phyloP scores from a whole-genome alignment of 345 rosid genomes.

The Corchorus capsularis region DNA sequence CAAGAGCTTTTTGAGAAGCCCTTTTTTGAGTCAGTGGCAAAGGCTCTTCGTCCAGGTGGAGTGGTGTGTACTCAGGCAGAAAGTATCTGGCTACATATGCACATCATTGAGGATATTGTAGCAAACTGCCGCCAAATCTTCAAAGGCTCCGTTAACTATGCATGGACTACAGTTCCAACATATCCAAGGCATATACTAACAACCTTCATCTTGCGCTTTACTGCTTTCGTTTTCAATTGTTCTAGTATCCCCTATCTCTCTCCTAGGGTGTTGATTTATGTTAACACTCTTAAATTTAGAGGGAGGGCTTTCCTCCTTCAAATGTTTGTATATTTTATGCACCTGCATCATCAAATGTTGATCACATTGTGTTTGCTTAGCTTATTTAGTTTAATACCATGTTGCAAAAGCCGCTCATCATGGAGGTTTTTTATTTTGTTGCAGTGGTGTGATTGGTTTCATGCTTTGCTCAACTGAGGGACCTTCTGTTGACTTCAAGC shows the following conservation, averaged over 20 bases:
- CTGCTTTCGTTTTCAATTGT: background rate
- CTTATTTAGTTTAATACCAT: background rate
- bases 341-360: background rate
- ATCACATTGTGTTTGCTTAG: background rate
- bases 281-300: background rate
- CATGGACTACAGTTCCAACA: slow-evolving; percentile 98
- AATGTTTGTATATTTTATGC: background rate
- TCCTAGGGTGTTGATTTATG: background rate
- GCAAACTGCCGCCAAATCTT: slow-evolving; percentile 83
- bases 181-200: slow-evolving; percentile 69
- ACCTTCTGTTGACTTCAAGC: slow-evolving; percentile 83
- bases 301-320: background rate
- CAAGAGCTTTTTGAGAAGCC: slow-evolving; percentile 97
- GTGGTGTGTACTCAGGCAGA: slow-evolving; percentile 95
- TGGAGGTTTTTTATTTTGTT: slow-evolving; percentile 16
- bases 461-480: slow-evolving; percentile 98
- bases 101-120: slow-evolving; percentile 90
- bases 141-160: slow-evolving; percentile 93
- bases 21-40: slow-evolving; percentile 76
- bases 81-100: slow-evolving; percentile 99
- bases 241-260: background rate
- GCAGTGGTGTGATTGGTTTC: slow-evolving; percentile 95
- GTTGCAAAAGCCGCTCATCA: background rate
- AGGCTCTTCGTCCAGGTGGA: slow-evolving; percentile 97
- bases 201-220: background rate